Base-by-base conservation (phyloP, 352 stramenopile species). In the Phytophthora crassamura region DNA sequence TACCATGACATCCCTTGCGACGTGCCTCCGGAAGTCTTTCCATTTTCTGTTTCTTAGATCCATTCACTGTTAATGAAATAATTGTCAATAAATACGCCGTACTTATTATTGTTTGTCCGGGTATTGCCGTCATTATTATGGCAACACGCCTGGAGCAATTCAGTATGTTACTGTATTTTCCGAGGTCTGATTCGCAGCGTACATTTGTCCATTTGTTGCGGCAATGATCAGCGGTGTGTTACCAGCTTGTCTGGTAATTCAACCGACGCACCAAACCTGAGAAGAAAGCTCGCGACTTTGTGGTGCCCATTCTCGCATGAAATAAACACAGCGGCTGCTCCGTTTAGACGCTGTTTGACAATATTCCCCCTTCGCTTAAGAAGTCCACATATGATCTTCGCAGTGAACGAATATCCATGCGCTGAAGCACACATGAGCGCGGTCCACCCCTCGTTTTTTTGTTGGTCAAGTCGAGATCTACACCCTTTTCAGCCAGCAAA, bases 391-490 rank as follows among this genome's bases (percentile, higher is more conserved):
- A 25, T 25, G 22, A 25, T 25, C 22, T 25, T 25, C 22, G 22
- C 22, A 25, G 22, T 25, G 22, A 25, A 25, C 11, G 42, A 18
- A 34, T 35, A 49, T 16, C 42, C 42, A 18, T 16, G 5, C 3
- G 22, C 12, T 33, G 42, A 49, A 18, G n/a, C 32, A 33, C 30
- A 18, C 32, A 45, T 41, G 16, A 58, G 36, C 15, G 50, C 9
- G 5, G 50, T 58, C 34, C 16, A 47, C 5, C 50, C 50, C 5
- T 58, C 35, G 25, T n/a, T n/a, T n/a, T n/a, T n/a, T 33, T 30
- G 20, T 58, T 47, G 2, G 16, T 22, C 22, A 47, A 46, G 14
- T 58, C 36, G 20, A 58, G 8, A 5, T 7, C 28, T 18, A 35
- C 35, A 16, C 20, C 50, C 16, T 47, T 58, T 28, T 35, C 36